Conservation (phyloP, 768 basidiomycete species). For the Macrolepiota fuliginosa region DNA sequence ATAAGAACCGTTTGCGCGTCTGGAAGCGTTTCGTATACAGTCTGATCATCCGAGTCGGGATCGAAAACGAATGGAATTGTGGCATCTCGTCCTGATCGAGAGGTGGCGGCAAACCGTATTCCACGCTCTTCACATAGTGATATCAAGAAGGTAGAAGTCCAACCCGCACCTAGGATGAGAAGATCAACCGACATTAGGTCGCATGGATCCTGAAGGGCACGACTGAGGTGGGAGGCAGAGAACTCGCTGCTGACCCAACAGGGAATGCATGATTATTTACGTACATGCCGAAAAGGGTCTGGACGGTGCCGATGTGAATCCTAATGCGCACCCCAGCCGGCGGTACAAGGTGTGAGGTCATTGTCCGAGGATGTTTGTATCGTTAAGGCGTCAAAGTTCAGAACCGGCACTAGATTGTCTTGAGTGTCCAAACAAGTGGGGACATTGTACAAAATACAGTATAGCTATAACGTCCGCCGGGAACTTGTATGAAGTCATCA, state of each 20-base stretch:
- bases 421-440: background rate
- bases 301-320: background rate
- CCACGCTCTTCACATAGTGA: slow-evolving; percentile 43
- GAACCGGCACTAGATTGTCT: too few species aligned
- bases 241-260: background rate
- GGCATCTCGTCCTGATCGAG: slow-evolving; percentile 45
- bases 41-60: slow-evolving; percentile 41
- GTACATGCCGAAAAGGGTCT: background rate
- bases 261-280: background rate
- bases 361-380: background rate
- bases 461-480: background rate
- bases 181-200: slow-evolving; percentile 38
- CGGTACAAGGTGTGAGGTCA: background rate
- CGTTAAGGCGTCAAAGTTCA: too few species aligned
- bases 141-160: slow-evolving; percentile 61
- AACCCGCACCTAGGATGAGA: slow-evolving; percentile 65
- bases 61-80: slow-evolving; percentile 59
- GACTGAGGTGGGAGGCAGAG: background rate
- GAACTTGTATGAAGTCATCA: background rate
- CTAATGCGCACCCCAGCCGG: background rate
- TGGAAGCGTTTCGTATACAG: slow-evolving; percentile 46
- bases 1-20: slow-evolving; percentile 54
- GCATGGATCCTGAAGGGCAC: background rate
- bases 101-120: slow-evolving; percentile 49
- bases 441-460: background rate